A percentile compares a stretch with the other conserved stretches of the same genome.
Conservation (phyloP, 106 monocot genomes). For the Narthecium ossifragum region DNA sequence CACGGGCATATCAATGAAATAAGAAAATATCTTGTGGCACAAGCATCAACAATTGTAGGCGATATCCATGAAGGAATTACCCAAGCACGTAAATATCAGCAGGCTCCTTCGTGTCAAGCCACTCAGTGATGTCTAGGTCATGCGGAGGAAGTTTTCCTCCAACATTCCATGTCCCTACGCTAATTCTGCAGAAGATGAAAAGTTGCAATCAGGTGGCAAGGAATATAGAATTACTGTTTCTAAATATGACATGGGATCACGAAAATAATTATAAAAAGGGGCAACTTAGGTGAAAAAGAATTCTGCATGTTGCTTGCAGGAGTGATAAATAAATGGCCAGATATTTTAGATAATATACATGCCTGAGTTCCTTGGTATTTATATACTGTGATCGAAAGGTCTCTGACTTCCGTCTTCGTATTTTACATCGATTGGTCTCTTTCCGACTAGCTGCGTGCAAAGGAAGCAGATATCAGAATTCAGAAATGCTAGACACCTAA, state of each 20-base stretch:
- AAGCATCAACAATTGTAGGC: too few relatives aligned
- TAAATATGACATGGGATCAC: background rate
- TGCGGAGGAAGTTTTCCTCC: conserved; percentile 70
- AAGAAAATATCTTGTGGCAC: too few relatives aligned
- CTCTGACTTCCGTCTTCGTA: conserved; percentile 70
- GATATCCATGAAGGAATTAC: conserved; percentile 26
- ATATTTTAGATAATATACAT: too few relatives aligned
- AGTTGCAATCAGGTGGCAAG: conserved; percentile 10
- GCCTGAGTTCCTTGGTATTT: conserved; percentile 58
- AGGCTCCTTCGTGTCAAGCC: conserved; percentile 71
- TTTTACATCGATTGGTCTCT: conserved; percentile 11
- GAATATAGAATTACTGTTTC: too few relatives aligned
- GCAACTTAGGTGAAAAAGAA: too few relatives aligned
- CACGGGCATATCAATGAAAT: too few relatives aligned
- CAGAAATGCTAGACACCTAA: too few relatives aligned
- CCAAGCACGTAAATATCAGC: conserved; percentile 79
- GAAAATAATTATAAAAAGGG: background rate
- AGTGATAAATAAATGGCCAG: too few relatives aligned
- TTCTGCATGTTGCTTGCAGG: background rate
- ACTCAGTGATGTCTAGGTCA: conserved; percentile 64
- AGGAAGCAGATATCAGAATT: too few relatives aligned
- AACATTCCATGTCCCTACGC: conserved; percentile 95
- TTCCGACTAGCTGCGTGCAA: conserved; percentile 11
- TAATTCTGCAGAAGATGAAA: conserved; percentile 39
- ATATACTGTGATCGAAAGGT: conserved; percentile 73